Evolutionary conservation across 2,329 filamentous ascomycete species (phyloP).

Genomic region (Aspergillus transmontanensis): DNA sequence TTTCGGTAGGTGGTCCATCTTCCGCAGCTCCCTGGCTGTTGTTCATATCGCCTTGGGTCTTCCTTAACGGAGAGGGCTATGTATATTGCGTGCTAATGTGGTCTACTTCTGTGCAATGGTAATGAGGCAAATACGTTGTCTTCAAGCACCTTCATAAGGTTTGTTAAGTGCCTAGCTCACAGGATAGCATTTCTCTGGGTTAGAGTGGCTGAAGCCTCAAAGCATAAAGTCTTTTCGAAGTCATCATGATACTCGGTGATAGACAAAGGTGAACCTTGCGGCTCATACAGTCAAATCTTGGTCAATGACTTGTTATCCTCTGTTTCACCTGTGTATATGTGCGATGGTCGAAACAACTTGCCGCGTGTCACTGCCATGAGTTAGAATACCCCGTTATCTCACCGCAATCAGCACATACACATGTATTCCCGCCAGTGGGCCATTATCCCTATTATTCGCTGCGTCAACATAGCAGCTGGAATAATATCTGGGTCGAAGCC

Average conservation of each 20-base stretch:
- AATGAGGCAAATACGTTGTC: constrained; percentile 17
- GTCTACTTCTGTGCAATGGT: background rate
- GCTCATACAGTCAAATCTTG: constrained; percentile 16
- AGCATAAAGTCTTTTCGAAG: background rate
- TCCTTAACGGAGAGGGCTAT: background rate
- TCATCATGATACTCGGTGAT: background rate
- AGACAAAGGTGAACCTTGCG: background rate
- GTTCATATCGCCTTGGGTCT: background rate
- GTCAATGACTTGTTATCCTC: constrained; percentile 7
- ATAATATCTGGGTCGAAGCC: constrained; percentile 34
- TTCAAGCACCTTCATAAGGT: constrained; percentile 6
- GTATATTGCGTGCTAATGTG: background rate
- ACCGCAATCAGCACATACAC: constrained; percentile 22
- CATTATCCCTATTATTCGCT: constrained; percentile 38
- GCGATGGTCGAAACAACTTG: constrained; percentile 32
- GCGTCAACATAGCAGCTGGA: constrained; percentile 32
- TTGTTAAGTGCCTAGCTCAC: background rate
- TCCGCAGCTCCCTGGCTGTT: background rate
- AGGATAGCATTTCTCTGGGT: background rate
- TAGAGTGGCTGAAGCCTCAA: background rate
- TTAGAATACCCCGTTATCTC: constrained; percentile 20
- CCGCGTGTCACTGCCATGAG: constrained; percentile 25
- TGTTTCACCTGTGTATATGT: constrained; percentile 29
- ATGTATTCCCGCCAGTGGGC: constrained; percentile 39
- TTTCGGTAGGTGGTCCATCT: background rate